These are phyloP conservation scores for Heteromeles arbutifolia DNA, from an alignment of 306 rosid species.

Conservation along the genomic window DNA sequence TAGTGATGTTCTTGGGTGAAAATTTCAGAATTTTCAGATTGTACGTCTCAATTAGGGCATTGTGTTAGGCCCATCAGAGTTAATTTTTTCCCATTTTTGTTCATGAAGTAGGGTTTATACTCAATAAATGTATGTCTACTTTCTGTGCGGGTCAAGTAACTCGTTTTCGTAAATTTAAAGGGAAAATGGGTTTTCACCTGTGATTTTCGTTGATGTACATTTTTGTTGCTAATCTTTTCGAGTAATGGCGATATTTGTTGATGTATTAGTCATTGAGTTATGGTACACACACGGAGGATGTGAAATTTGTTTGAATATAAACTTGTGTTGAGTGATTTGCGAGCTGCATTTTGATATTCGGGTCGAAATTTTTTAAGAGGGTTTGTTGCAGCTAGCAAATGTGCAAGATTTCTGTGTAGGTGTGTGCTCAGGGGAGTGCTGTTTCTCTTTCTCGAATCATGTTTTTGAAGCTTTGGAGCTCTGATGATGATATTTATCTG, in stretches of 20 bases:
- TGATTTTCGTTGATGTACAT: neutral
- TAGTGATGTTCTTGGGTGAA: neutral
- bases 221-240: neutral
- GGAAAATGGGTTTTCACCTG: neutral
- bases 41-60: neutral
- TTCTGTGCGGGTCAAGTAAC: neutral
- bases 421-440: neutral
- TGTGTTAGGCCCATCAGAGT: neutral
- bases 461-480: neutral
- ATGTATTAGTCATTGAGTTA: neutral
- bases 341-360: neutral
- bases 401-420: neutral
- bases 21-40: neutral
- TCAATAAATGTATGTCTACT: neutral
- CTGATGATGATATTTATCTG: neutral
- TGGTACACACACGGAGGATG: neutral
- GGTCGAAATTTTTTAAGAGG: neutral
- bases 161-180: neutral
- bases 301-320: neutral
- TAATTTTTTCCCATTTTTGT: neutral
- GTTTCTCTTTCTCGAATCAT: neutral
- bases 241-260: neutral
- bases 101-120: neutral
- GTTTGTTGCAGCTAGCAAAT: neutral
- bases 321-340: neutral